Conservation (phyloP, 257 asterid genomes). For the Parsonsia alboflavescens region DNA sequence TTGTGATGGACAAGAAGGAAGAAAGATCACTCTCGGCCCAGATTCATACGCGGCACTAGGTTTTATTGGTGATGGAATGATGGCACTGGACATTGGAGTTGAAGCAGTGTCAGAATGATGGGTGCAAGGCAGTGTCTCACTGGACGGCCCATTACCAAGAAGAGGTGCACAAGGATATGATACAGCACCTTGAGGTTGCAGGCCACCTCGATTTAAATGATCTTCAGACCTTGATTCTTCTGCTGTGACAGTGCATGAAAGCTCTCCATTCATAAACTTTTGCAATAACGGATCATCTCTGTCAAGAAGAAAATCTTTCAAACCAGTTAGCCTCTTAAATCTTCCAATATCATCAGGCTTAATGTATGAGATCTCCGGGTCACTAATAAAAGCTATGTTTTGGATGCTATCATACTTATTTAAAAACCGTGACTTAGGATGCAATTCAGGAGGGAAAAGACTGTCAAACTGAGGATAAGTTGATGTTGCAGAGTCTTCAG, state of each 20-base stretch:
- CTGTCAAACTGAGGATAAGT: conserved; percentile 37
- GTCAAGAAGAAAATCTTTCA: conserved; percentile 38
- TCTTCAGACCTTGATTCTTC: conserved; percentile 13
- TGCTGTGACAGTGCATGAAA: conserved; percentile 15
- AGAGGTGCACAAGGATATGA: conserved; percentile 10
- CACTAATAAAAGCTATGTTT: conserved; percentile 39
- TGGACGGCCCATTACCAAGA: conserved; percentile 8
- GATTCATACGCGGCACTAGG: conserved; percentile 17
- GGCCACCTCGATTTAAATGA: conserved; percentile 9
- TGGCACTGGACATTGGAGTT: conserved; percentile 13
- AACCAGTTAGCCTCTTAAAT: conserved; percentile 53
- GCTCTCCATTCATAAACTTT: conserved; percentile 14
- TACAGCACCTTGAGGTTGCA: conserved; percentile 10
- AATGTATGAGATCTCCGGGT: conserved; percentile 37
- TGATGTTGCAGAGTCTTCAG: conserved; percentile 15
- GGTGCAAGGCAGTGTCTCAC: conserved; percentile 16
- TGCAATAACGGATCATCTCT: conserved; percentile 26
- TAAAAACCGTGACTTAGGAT: conserved; percentile 26
- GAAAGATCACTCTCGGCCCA: conserved; percentile 46
- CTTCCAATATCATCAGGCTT: conserved; percentile 33
- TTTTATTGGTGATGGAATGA: conserved; percentile 21
- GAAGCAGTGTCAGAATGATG: conserved; percentile 13
- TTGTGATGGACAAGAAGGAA: conserved; percentile 55
- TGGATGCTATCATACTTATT: conserved; percentile 29
- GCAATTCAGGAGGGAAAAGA: conserved; percentile 54